A percentile compares a stretch with the other conserved stretches of the same genome.
These are phyloP conservation scores for Plectosphaerella cucumerina DNA, from an alignment of 2,329 filamentous ascomycete species.

Conservation along the genomic window DNA sequence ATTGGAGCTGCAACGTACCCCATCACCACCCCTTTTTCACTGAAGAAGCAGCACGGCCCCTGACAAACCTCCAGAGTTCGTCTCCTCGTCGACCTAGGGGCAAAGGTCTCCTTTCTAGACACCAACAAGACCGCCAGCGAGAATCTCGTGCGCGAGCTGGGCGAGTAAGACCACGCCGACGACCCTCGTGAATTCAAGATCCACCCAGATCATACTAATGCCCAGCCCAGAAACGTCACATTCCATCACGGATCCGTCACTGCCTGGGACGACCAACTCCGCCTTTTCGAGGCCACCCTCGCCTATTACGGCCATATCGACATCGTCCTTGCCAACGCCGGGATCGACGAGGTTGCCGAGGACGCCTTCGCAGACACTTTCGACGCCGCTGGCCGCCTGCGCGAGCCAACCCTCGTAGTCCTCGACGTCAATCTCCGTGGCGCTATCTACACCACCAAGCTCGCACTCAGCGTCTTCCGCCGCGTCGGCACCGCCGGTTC, in stretches of 20 bases:
- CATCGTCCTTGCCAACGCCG: conserved; percentile 43
- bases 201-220: too few species aligned
- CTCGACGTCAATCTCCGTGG: conserved; percentile 36
- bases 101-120: not conserved
- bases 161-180: not conserved
- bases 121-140: not conserved
- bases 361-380: not conserved
- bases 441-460: conserved; percentile 39
- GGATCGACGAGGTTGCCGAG: conserved; percentile 23
- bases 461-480: conserved; percentile 42
- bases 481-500: not conserved
- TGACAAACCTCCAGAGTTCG: not conserved
- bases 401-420: conserved; percentile 16
- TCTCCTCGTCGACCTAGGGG: not conserved
- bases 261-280: not conserved
- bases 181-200: too few species aligned
- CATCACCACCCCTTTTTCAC: not conserved
- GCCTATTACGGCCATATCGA: conserved; percentile 25
- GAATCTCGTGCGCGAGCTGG: not conserved
- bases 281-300: not conserved
- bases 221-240: not conserved
- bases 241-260: not conserved
- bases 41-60: not conserved
- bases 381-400: not conserved
- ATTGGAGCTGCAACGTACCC: not conserved